Percentiles rank a stretch among this genome's conserved stretches.
Conservation (phyloP, 495 filamentous ascomycete genomes). For the Annulohypoxylon maeteangense region DNA sequence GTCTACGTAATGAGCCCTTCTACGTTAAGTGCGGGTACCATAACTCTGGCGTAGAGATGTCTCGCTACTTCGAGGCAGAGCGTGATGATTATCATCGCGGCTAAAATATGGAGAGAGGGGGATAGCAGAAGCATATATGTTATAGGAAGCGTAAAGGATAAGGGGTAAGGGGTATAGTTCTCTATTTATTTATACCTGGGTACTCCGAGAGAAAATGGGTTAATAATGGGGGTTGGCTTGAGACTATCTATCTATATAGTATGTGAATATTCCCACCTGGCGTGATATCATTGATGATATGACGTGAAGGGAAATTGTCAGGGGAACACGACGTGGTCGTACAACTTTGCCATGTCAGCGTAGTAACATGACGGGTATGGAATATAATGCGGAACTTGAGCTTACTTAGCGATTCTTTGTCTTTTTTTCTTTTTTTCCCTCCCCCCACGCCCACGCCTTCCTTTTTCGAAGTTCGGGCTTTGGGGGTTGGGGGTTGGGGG, state of each 20-base stretch:
- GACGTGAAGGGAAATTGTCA: neutral
- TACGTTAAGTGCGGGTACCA: slow-evolving; percentile 90
- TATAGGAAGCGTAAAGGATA: neutral
- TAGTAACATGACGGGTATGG: neutral
- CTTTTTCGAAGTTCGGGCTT: too few species aligned
- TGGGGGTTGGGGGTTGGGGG: too few species aligned
- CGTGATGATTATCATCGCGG: slow-evolving; percentile 44
- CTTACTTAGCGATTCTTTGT: neutral
- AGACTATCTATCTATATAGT: too few species aligned
- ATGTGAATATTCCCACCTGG: too few species aligned
- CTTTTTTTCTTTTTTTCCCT: neutral
- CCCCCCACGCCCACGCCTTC: too few species aligned
- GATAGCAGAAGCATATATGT: neutral
- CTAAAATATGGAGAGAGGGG: slow-evolving; percentile 4
- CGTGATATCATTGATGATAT: neutral
- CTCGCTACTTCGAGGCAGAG: slow-evolving; percentile 81
- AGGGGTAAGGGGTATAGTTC: neutral
- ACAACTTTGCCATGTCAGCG: neutral
- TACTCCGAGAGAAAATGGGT: neutral
- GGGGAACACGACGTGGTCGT: neutral
- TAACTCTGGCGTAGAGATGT: slow-evolving; percentile 94
- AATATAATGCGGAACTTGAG: neutral
- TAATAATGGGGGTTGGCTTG: too few species aligned
- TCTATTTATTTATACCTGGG: neutral
- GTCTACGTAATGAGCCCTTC: slow-evolving; percentile 78